Base-by-base conservation (phyloP, 2,329 filamentous ascomycete genomes). In the Fusarium nematophilum region DNA sequence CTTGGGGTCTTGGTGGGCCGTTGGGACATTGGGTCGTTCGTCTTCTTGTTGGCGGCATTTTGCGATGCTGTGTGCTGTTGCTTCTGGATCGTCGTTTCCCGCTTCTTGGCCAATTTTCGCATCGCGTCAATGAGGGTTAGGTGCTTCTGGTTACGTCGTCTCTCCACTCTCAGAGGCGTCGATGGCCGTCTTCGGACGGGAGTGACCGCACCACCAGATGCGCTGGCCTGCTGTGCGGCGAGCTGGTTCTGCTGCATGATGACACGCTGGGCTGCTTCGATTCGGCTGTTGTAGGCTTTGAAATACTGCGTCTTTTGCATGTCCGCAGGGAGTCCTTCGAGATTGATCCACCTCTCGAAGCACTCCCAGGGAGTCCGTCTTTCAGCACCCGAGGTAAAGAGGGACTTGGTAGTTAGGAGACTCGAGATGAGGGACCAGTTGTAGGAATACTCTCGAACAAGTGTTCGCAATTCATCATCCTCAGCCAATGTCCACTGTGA, bases 261-360 rank as follows among this genome's bases (percentile, higher is more conserved):
- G 23, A 78, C 75, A 36, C 81, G 78, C 67, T 88, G 85, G 1
- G 85, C 86, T 8, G 80, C 75, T 50, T 88, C 85, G 23, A 89
- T 87, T 23, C 87, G 78, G 9, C 76, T 78, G 62, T 85, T 86
- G 70, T 88, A 89, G 2, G 84, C 77, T 70, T 93, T 92, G 82
- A 98, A 99, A 73, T 98, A 99, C 37, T 93, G 90, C 1, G 92
- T 97, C 78, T 97, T 97, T 14, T 90, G 89, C 90, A 98, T 96
- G 64, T 99, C 95, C 9, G 90, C 86, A 5, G 95, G 94, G 30
- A 97, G 81, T 1, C 93, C 93, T 76, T 98, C 95, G 10, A 98
- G 80, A 65, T 91, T 89, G 49, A 97, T 90, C 94, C 94, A 99
- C 36, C 95, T 86, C 76, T 99, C 95, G 68, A 99, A 99, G 72